Conservation (phyloP, 306 rosid genomes). For the Lathyrus aphaca region DNA sequence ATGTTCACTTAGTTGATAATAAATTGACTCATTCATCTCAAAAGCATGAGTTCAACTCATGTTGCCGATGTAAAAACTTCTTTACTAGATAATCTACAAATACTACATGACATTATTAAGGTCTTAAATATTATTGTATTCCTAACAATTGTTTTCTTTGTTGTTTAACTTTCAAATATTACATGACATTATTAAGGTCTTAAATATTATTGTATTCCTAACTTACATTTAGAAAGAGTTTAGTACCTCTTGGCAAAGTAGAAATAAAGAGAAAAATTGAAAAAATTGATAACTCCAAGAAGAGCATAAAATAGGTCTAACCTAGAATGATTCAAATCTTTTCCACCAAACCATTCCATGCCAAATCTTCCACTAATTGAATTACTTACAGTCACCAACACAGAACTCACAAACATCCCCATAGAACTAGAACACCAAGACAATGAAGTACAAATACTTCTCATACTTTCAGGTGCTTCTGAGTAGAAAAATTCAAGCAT, state of each 20-base stretch:
- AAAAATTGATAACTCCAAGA: constrained; percentile 41
- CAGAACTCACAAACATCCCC: constrained; percentile 46
- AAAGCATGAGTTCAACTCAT: no score
- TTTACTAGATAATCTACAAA: no score
- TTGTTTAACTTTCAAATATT: no score
- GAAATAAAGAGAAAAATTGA: constrained; percentile 42
- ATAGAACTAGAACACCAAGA: constrained; percentile 50
- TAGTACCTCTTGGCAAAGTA: constrained; percentile 48
- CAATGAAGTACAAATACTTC: constrained; percentile 48
- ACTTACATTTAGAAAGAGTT: not conserved
- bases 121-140: no score
- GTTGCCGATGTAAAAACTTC: no score
- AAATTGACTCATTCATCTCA: no score
- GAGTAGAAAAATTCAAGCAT: constrained; percentile 56
- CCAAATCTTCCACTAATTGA: constrained; percentile 41
- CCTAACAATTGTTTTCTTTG: no score
- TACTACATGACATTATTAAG: no score
- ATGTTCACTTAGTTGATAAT: no score
- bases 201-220: not conserved
- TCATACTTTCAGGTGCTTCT: constrained; percentile 50
- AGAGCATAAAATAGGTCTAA: constrained; percentile 52
- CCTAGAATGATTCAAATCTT: constrained; percentile 40
- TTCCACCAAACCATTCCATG: constrained; percentile 46
- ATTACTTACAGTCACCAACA: constrained; percentile 41
- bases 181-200: no score